Percentiles rank a stretch among this genome's conserved stretches.
Evolutionary conservation across 2,329 filamentous ascomycete species (phyloP).

Genomic region (Cercospora sesami): DNA sequence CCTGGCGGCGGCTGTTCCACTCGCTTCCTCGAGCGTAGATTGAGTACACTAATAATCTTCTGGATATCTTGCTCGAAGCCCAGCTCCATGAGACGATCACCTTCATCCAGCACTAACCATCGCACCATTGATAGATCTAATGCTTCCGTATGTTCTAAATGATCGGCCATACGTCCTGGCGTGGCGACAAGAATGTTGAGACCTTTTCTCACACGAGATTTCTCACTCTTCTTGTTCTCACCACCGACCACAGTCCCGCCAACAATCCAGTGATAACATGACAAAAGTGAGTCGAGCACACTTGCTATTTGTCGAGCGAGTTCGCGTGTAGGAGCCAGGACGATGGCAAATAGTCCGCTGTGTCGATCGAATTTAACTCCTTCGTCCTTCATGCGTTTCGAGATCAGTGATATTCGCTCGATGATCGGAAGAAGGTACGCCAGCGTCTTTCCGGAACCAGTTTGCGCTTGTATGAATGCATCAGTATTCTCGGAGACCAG

Average conservation of each 20-base stretch:
- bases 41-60: constrained; percentile 78
- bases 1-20: constrained; percentile 59
- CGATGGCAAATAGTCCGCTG: constrained; percentile 87
- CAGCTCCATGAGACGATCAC: constrained; percentile 96
- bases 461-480: constrained; percentile 95
- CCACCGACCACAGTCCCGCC: constrained; percentile 78
- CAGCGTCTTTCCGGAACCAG: constrained; percentile 94
- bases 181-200: constrained; percentile 95
- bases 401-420: constrained; percentile 79
- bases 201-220: constrained; percentile 88
- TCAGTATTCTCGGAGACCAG: constrained; percentile 79
- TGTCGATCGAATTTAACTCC: constrained; percentile 67
- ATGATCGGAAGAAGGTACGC: constrained; percentile 94
- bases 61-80: constrained; percentile 94
- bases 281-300: constrained; percentile 79
- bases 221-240: constrained; percentile 78
- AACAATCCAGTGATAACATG: constrained; percentile 92
- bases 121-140: constrained; percentile 84
- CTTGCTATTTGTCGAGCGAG: constrained; percentile 89
- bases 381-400: constrained; percentile 49
- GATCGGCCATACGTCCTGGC: constrained; percentile 85
- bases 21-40: constrained; percentile 62
- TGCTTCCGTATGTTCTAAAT: constrained; percentile 87
- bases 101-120: constrained; percentile 94
- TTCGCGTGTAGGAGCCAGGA: constrained; percentile 92